Percentiles rank a stretch among this genome's conserved stretches.
Conservation (phyloP, 2,329 filamentous ascomycete genomes). For the Epichloe glyceriae region DNA sequence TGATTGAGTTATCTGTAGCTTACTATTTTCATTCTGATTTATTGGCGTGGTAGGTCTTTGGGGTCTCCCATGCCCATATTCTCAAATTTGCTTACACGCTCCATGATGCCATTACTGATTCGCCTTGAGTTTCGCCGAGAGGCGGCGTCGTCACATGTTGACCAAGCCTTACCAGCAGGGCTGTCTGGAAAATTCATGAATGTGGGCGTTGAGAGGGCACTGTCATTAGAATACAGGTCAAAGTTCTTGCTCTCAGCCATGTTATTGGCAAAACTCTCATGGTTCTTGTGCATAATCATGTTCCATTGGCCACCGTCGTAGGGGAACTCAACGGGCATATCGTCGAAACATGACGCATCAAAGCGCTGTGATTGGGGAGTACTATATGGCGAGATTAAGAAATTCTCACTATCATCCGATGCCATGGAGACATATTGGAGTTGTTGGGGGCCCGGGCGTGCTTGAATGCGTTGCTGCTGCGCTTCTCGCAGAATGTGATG, state of each 20-base stretch:
- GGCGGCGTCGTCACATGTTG: constrained; percentile 31
- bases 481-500: constrained; percentile 70
- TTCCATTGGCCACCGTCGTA: constrained; percentile 30
- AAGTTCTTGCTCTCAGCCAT: constrained; percentile 33
- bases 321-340: constrained; percentile 33
- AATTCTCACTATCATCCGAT: constrained; percentile 35
- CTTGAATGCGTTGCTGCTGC: constrained; percentile 70
- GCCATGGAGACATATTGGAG: constrained; percentile 18
- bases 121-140: constrained; percentile 30
- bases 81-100: constrained; percentile 48
- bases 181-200: constrained; percentile 39
- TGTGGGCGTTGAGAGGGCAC: constrained; percentile 34
- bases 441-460: constrained; percentile 52
- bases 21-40: constrained; percentile 46
- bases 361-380: constrained; percentile 43
- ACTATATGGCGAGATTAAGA: constrained; percentile 41
- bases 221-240: constrained; percentile 34
- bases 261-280: constrained; percentile 27
- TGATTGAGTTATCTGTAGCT: constrained; percentile 16
- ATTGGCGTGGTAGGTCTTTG: constrained; percentile 49
- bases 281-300: constrained; percentile 34
- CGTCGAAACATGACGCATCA: constrained; percentile 32
- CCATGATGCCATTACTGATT: constrained; percentile 49
- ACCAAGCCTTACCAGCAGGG: constrained; percentile 34
- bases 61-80: constrained; percentile 30